Conservation (phyloP, 139 green algal genomes). For the Chlamydomonas sp. region DNA sequence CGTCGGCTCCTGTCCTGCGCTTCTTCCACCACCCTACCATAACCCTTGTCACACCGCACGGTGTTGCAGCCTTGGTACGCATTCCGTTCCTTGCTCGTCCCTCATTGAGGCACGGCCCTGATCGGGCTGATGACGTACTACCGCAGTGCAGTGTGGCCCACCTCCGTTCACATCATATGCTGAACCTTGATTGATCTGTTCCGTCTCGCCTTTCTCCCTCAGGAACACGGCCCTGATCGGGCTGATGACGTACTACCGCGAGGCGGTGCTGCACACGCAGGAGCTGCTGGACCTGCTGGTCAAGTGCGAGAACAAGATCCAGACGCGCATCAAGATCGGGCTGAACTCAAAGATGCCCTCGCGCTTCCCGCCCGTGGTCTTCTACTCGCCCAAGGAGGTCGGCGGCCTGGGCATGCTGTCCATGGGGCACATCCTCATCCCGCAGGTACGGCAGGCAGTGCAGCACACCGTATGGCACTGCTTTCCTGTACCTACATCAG, state of each 20-base stretch:
- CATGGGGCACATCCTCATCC: constrained; percentile 99
- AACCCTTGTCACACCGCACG: no score
- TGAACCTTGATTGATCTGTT: constrained; percentile 32
- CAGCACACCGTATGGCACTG: background rate
- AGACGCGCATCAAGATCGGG: constrained; percentile 88
- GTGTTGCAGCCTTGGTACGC: no score
- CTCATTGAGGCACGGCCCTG: constrained; percentile 91
- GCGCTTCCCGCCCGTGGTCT: constrained; percentile 97
- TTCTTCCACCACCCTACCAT: no score
- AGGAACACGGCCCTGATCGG: constrained; percentile 98
- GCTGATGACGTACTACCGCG: constrained; percentile 97
- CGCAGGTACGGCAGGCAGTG: constrained; percentile 43
- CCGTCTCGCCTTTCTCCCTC: background rate
- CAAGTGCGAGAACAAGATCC: constrained; percentile 99
- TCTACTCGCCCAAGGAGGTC: constrained; percentile 99
- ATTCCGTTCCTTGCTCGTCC: background rate
- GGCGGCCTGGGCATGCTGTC: constrained; percentile 98
- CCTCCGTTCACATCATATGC: constrained; percentile 16
- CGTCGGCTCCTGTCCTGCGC: no score
- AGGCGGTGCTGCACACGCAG: constrained; percentile 92
- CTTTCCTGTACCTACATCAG: no score
- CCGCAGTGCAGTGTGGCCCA: constrained; percentile 89
- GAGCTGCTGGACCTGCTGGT: constrained; percentile 99
- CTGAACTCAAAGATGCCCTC: constrained; percentile 99
- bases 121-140: constrained; percentile 99